These are phyloP conservation scores for Metroxylon sagu DNA, from an alignment of 176 grass and related monocot species.

Conservation along the genomic window DNA sequence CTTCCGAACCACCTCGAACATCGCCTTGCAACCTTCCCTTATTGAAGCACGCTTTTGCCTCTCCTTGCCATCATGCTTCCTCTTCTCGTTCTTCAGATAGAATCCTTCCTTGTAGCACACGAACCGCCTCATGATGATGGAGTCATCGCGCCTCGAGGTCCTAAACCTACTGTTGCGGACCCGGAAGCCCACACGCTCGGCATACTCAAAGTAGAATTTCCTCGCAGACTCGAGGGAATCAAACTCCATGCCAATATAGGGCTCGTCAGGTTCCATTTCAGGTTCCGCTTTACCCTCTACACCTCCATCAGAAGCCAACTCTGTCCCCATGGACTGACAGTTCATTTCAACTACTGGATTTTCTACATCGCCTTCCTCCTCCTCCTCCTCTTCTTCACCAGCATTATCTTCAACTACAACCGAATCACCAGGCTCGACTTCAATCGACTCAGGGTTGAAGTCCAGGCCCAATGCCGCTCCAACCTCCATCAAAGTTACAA, in stretches of 20 bases:
- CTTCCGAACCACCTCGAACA: slow-evolving; percentile 82
- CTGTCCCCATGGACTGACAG: slow-evolving; percentile 34
- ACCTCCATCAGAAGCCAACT: slow-evolving; percentile 55
- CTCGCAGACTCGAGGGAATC: slow-evolving; percentile 44
- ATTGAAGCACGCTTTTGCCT: slow-evolving; percentile 74
- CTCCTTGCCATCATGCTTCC: slow-evolving; percentile 26
- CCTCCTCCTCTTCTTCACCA: too few species aligned
- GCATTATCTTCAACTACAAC: too few species aligned
- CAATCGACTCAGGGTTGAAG: too few species aligned
- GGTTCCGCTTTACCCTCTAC: too few species aligned
- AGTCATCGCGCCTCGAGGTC: slow-evolving; percentile 63
- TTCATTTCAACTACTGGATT: too few species aligned
- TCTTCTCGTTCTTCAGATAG: slow-evolving; percentile 44
- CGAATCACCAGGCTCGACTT: too few species aligned
- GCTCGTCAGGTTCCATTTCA: background rate
- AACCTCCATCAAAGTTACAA: too few species aligned
- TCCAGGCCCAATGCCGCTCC: too few species aligned
- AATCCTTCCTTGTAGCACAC: slow-evolving; percentile 86
- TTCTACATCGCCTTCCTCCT: too few species aligned
- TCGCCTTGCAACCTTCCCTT: slow-evolving; percentile 94
- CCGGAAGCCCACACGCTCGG: slow-evolving; percentile 52
- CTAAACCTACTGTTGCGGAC: slow-evolving; percentile 75
- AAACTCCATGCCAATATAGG: slow-evolving; percentile 35
- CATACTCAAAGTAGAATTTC: slow-evolving; percentile 76
- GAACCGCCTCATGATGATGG: slow-evolving; percentile 85